A percentile compares a stretch with the other conserved stretches of the same genome.
Conservation (phyloP, 2,329 filamentous ascomycete genomes). For the Akanthomyces lecanii region DNA sequence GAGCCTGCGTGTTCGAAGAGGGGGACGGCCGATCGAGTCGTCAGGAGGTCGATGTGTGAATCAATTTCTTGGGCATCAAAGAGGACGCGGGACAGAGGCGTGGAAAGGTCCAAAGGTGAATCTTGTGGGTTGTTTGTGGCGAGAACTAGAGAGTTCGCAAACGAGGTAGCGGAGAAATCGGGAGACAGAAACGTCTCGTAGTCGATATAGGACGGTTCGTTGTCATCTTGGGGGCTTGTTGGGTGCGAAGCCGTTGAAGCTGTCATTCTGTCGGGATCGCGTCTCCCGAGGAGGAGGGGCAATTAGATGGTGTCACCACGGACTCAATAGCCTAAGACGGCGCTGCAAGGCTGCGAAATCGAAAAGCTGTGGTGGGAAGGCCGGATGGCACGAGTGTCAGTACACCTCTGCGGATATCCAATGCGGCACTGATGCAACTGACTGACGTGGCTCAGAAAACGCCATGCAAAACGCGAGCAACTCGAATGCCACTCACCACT, state of each 20-base stretch:
- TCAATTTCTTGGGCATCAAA: constrained; percentile 98
- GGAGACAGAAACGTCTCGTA: constrained; percentile 87
- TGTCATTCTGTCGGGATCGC: not conserved
- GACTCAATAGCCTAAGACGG: not conserved
- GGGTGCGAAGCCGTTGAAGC: constrained; percentile 3
- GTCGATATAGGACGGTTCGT: constrained; percentile 84
- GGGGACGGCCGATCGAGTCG: constrained; percentile 76
- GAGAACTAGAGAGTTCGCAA: constrained; percentile 85
- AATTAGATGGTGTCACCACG: not conserved
- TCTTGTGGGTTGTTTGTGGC: constrained; percentile 90
- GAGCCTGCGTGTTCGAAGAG: constrained; percentile 73
- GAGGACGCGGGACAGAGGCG: constrained; percentile 84
- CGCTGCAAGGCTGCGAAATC: not conserved
- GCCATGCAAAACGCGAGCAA: not conserved
- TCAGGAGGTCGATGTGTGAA: constrained; percentile 87
- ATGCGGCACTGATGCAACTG: not conserved
- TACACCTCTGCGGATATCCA: not conserved
- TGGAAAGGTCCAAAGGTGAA: constrained; percentile 85
- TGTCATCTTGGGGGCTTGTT: constrained; percentile 34
- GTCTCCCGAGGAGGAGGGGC: not conserved
- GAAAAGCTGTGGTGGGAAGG: not conserved
- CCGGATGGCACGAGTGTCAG: not conserved
- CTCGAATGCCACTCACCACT: constrained; percentile 5
- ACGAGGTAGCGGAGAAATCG: constrained; percentile 72
- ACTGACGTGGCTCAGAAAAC: not conserved